Evolutionary conservation across 805 yeast genomes (phyloP), one percentile per base, ranked within the genome.

Genomic region (Candida piceae): DNA sequence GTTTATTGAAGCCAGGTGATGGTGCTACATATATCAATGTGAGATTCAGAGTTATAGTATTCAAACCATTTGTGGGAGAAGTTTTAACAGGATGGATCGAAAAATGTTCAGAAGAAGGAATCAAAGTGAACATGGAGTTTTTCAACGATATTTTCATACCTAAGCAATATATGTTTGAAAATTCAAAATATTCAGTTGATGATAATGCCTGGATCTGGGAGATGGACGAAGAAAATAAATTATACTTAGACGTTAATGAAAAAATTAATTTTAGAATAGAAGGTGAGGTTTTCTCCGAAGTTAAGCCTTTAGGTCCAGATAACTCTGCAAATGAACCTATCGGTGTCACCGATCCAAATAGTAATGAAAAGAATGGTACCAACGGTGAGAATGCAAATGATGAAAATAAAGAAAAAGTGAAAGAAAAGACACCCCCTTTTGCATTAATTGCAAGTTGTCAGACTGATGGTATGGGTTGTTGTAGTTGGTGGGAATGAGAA

Each of bases 161-260:
- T 7, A 80, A 80, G 48, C 69, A 78, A 35, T 72, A 83, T 66
- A 62, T 93, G 30, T 93, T 93, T 56, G 96, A 89, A 40, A 55
- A 52, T 34, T 45, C 60, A 12, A 25, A 34, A 13, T 63, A 50
- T 32, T 60, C 65, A 4, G 37, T 83, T 1, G 78, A 72, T 29
- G 98, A 93, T 45, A 85, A 82, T 55, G 96, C 96, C 10, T 93
- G 98, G 98, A 80, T 89, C 29, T 93, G 98, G 98, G 44, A 49
- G 25, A 73, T 76, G 42, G 84, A 78, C 41, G 83, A 76, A 41
- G 93, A 80, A 3, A 78, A 82, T 2, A 80, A 80, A 46, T 68
- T 93, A 42, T 93, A 79, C 55, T 69, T 93, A 38, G 98, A 93
- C 69, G 69, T 86, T 23, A 87, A 89, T 60, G 98, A 93, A 57